phyloP scores from a whole-genome alignment of 1,284 basidiomycete species.

The Boletus semigastroideus region DNA sequence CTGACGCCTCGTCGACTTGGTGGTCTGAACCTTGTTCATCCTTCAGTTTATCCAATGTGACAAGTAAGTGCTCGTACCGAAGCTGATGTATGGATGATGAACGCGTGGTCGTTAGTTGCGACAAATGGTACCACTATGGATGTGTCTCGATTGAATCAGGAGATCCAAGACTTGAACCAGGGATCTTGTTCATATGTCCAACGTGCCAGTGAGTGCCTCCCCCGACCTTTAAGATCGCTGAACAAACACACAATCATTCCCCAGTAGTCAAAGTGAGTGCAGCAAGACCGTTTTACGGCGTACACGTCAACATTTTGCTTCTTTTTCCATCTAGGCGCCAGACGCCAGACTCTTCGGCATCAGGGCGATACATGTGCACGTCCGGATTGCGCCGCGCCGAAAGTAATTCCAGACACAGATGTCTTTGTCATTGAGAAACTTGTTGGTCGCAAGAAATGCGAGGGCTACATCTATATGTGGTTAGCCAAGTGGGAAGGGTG shows the following conservation, averaged over 20 bases:
- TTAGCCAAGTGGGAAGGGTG: constrained; percentile 41
- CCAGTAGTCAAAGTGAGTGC: constrained; percentile 21
- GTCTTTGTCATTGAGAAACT: constrained; percentile 33
- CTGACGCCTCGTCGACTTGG: not conserved
- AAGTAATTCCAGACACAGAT: constrained; percentile 11
- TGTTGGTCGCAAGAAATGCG: constrained; percentile 29
- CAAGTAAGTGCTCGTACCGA: constrained; percentile 19
- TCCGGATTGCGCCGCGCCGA: constrained; percentile 25
- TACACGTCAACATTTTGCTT: no score
- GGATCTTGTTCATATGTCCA: constrained; percentile 30
- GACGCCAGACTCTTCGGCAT: constrained; percentile 7
- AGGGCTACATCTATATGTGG: constrained; percentile 25
- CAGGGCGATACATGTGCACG: constrained; percentile 21
- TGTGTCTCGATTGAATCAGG: constrained; percentile 31
- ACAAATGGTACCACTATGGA: constrained; percentile 37
- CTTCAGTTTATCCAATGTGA: constrained; percentile 34
- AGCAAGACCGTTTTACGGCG: not conserved
- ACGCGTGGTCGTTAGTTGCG: constrained; percentile 26
- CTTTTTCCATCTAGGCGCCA: constrained; percentile 11
- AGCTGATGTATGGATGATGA: not conserved
- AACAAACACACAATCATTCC: not conserved
- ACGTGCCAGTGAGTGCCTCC: constrained; percentile 26
- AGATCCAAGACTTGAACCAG: constrained; percentile 28
- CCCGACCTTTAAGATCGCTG: not conserved
- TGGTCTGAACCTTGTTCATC: not conserved